These are phyloP conservation scores for Candida bentonensis DNA, from an alignment of 805 yeast genomes.

Conservation along the genomic window DNA sequence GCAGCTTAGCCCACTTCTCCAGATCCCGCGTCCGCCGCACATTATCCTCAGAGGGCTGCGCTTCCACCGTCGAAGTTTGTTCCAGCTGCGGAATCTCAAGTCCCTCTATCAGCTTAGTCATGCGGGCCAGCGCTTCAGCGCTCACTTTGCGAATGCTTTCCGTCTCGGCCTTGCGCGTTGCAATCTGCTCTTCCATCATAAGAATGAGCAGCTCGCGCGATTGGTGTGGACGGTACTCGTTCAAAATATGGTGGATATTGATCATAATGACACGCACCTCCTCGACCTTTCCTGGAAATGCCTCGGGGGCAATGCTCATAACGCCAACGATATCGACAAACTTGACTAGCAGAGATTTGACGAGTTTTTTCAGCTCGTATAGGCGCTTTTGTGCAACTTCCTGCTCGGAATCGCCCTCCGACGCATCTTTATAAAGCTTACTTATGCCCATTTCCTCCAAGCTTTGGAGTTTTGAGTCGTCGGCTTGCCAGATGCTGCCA, in stretches of 20 bases:
- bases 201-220: constrained; percentile 78
- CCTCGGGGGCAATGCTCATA: constrained; percentile 57
- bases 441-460: constrained; percentile 63
- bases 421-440: constrained; percentile 42
- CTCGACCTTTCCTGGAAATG: constrained; percentile 51
- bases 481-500: constrained; percentile 75
- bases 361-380: constrained; percentile 61
- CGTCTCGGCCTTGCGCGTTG: constrained; percentile 13
- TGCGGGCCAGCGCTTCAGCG: background rate
- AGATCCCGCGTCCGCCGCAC: background rate
- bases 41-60: background rate
- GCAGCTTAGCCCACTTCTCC: background rate
- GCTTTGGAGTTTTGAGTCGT: constrained; percentile 58
- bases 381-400: constrained; percentile 27
- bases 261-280: constrained; percentile 67
- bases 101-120: background rate
- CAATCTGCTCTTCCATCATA: constrained; percentile 53
- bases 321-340: constrained; percentile 74
- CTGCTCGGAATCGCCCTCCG: constrained; percentile 10
- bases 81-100: background rate
- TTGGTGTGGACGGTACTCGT: constrained; percentile 91
- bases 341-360: constrained; percentile 65
- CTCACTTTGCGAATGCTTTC: constrained; percentile 17
- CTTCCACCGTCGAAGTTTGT: background rate
- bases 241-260: constrained; percentile 81